phyloP scores from a whole-genome alignment of 805 yeast genomes.

The Hanseniaspora mollemarum region DNA sequence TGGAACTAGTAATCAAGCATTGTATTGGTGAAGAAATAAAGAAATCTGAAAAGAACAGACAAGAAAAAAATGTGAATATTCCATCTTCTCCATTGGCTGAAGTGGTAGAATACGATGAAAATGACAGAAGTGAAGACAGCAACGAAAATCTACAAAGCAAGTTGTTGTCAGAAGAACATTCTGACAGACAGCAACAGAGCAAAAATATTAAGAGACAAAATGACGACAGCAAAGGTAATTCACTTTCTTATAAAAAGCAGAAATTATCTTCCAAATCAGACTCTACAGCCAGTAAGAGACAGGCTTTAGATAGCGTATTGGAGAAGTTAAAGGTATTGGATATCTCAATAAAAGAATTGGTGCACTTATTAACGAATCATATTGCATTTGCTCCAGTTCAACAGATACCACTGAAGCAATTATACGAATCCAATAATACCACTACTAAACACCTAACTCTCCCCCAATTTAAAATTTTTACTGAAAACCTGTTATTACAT shows the following conservation, averaged over 20 bases:
- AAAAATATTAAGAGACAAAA: conserved; percentile 19
- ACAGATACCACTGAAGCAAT: conserved; percentile 70
- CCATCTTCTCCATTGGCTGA: conserved; percentile 9
- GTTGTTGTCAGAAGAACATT: background rate
- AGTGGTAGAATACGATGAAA: conserved; percentile 9
- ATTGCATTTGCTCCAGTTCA: conserved; percentile 81
- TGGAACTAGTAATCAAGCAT: conserved; percentile 39
- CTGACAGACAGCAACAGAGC: background rate
- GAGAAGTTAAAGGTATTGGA: conserved; percentile 23
- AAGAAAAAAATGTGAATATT: conserved; percentile 7
- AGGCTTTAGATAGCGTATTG: conserved; percentile 25
- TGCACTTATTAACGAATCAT: conserved; percentile 64
- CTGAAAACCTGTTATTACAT: conserved; percentile 27
- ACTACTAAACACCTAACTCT: conserved; percentile 31
- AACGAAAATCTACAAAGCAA: conserved; percentile 2
- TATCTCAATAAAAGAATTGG: conserved; percentile 40
- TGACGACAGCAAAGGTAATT: conserved; percentile 20
- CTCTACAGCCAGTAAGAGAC: background rate
- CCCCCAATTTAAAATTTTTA: conserved; percentile 34
- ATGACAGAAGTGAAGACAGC: background rate
- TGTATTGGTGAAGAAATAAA: conserved; percentile 40
- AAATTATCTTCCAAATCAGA: background rate
- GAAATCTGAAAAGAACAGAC: conserved; percentile 22
- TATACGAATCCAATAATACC: conserved; percentile 50
- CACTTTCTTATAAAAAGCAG: conserved; percentile 1